Evolutionary conservation across 2,329 filamentous ascomycete genomes (phyloP).

Genomic region (Corinectria fuckeliana): DNA sequence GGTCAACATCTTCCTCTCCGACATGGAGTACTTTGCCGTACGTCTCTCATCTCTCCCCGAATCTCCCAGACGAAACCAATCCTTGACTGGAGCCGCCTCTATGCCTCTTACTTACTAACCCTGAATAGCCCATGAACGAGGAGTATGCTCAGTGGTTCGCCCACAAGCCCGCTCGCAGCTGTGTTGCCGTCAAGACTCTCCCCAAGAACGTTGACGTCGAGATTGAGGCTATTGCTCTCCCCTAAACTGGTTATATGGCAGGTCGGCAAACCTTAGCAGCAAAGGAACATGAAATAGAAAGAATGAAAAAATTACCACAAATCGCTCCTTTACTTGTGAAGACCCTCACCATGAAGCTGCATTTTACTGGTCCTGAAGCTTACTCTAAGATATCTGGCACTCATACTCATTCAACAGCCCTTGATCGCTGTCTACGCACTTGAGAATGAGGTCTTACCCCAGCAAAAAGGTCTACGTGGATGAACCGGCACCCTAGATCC

Average conservation of each 20-base stretch:
- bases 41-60: conserved; percentile 28
- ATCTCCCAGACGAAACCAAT: neutral
- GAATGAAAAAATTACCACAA: neutral
- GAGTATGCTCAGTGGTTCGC: conserved; percentile 84
- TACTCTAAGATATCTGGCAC: too few relatives aligned
- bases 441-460: too few relatives aligned
- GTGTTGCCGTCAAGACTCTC: conserved; percentile 87
- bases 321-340: neutral
- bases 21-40: conserved; percentile 86
- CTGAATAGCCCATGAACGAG: conserved; percentile 74
- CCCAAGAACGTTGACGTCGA: conserved; percentile 87
- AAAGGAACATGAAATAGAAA: neutral
- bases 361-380: too few relatives aligned
- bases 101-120: neutral
- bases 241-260: conserved; percentile 47
- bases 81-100: neutral
- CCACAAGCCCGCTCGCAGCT: conserved; percentile 87
- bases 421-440: too few relatives aligned
- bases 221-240: conserved; percentile 85
- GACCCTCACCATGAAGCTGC: too few relatives aligned
- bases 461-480: too few relatives aligned
- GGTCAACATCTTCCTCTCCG: conserved; percentile 87
- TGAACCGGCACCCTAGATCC: too few relatives aligned
- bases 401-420: too few relatives aligned
- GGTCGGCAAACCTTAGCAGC: neutral